Base-by-base conservation (phyloP, 139 green algal species). In the Astrephomene gubernaculifera region DNA sequence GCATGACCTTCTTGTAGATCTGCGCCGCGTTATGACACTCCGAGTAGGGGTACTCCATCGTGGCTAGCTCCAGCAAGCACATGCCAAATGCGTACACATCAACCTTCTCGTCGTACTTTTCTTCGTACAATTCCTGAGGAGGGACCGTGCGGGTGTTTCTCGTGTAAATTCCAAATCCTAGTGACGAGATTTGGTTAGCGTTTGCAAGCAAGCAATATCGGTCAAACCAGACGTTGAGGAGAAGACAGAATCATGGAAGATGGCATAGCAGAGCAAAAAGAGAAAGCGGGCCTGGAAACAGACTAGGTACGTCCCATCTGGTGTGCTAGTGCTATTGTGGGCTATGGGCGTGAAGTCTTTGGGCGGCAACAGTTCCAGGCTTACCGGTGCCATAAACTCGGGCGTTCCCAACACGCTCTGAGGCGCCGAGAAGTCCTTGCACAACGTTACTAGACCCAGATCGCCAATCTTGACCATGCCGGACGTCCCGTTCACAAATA, bases 401-500 rank as follows among this genome's bases (percentile, higher is more conserved):
- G 97, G 96, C 0, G 96, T 99, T 89, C 93, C 97, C 74, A 99
- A 90, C 22, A 99, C 96, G 65, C 89, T 96, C 87, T 99, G 96
- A 27, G 96, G 96, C 35, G 97, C 95, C 0, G 94, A 96, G 29
- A 97, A 86, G n/a, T 92, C 94, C 4, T 95, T 89, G 82, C 98
- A 95, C 71, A 84, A 82, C 36, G 96, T 98, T n/a, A 97, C 97
- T 44, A 99, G 90, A 0, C 97, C 97, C 54, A 99, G 92, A 86
- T 99, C 97, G 2, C 97, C 97, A 89, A 99, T 99, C 89, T 99
- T 99, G 31, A 99, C 95, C 71, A 96, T 89, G 9, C 97, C 97
- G 36, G 93, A 93, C 44, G 94, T 95, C 29, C 95, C 93, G 88
- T 97, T 96, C 79, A 98, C 94, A 86, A 99, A 97, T 80, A 99